Conservation (phyloP, 2,329 filamentous ascomycete genomes). For the Trichothecium sympodiale region DNA sequence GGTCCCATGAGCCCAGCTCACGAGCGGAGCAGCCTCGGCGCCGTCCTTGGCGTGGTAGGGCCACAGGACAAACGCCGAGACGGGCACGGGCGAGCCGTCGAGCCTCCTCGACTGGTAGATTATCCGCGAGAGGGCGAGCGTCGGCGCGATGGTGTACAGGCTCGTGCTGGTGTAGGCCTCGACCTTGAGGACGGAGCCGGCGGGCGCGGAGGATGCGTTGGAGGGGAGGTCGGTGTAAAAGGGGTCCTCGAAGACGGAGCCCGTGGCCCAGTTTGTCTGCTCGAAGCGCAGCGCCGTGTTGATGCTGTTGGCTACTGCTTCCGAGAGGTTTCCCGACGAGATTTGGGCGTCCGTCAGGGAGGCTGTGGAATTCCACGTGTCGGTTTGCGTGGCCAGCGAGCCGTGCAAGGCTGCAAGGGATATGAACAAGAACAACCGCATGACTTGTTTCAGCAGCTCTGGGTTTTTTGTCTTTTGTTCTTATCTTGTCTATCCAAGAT, state of each 20-base stretch:
- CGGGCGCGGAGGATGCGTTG: conserved; percentile 8
- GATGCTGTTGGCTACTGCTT: conserved; percentile 9
- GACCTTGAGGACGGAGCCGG: conserved; percentile 27
- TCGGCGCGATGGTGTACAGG: conserved; percentile 27
- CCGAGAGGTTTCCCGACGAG: conserved; percentile 10
- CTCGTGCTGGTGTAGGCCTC: conserved; percentile 25
- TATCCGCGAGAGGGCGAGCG: conserved; percentile 34
- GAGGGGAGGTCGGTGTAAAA: conserved; percentile 25
- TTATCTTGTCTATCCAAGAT: no score
- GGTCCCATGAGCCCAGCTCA: conserved; percentile 34
- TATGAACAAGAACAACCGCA: no score
- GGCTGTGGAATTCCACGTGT: conserved; percentile 19
- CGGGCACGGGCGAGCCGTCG: conserved; percentile 32
- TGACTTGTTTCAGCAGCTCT: no score
- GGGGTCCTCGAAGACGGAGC: conserved; percentile 19
- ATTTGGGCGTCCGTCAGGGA: conserved; percentile 14
- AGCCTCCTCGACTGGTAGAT: conserved; percentile 33
- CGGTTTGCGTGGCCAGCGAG: conserved; percentile 11
- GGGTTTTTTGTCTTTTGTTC: no score
- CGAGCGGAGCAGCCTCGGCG: conserved; percentile 14
- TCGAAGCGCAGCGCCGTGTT: conserved; percentile 8
- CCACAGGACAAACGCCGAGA: conserved; percentile 39
- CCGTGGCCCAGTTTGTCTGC: conserved; percentile 15
- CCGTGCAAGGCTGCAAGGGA: no score
- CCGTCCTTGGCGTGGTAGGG: conserved; percentile 19